phyloP scores from a whole-genome alignment of 805 yeast species.

The baker's yeast (Saccharomyces cerevisiae) region DNA sequence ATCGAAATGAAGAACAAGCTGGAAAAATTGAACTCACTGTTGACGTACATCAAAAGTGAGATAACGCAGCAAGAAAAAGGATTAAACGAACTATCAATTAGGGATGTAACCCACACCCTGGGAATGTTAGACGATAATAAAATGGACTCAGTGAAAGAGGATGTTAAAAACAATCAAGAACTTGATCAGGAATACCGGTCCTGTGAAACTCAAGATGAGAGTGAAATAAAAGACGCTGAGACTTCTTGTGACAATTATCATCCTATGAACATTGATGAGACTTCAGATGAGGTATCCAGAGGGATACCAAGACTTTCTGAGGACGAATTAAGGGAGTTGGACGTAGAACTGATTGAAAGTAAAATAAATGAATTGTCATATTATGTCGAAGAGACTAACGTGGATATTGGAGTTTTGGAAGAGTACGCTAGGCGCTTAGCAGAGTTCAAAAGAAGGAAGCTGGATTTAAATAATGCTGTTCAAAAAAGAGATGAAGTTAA shows the following conservation, averaged over 20 bases:
- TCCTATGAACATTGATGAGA: conserved; percentile 27
- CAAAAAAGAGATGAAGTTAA: conserved; percentile 56
- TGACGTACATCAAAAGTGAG: conserved; percentile 34
- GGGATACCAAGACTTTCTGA: conserved; percentile 38
- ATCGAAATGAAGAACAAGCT: conserved; percentile 57
- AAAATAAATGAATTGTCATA: conserved; percentile 50
- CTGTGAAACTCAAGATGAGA: neutral
- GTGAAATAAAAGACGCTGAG: neutral
- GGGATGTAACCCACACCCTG: conserved; percentile 42
- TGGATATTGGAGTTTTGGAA: conserved; percentile 64
- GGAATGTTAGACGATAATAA: conserved; percentile 11
- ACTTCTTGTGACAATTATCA: conserved; percentile 2
- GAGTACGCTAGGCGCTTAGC: conserved; percentile 63
- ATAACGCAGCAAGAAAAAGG: conserved; percentile 34
- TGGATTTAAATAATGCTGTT: conserved; percentile 63
- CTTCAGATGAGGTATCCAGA: conserved; percentile 14
- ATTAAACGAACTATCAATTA: conserved; percentile 37
- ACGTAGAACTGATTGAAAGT: conserved; percentile 40
- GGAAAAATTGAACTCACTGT: conserved; percentile 43
- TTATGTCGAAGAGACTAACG: conserved; percentile 46
- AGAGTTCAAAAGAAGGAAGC: conserved; percentile 57
- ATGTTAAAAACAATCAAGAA: conserved; percentile 5
- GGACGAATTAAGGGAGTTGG: conserved; percentile 43
- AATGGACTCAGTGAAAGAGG: neutral
- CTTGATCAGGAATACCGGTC: conserved; percentile 7